A percentile compares a stretch with the other conserved stretches of the same genome.
Evolutionary conservation across 2,329 filamentous ascomycete genomes (phyloP).

Genomic region (Rutstroemia sp.): DNA sequence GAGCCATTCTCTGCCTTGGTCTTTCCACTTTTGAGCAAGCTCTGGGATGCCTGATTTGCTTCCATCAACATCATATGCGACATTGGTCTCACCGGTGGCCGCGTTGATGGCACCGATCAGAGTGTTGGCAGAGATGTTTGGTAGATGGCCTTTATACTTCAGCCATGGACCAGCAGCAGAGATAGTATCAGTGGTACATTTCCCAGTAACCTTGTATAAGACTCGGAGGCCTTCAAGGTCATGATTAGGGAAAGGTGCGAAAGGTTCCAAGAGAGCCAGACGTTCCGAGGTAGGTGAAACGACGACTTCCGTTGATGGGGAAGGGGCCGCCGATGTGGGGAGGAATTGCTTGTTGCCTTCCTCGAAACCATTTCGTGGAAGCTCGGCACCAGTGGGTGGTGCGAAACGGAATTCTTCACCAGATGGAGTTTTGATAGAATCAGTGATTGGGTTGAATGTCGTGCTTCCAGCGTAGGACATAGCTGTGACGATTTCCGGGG

Average conservation of each 20-base stretch:
- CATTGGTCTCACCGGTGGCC: constrained; percentile 86
- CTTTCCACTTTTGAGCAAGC: constrained; percentile 77
- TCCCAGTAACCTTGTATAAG: constrained; percentile 92
- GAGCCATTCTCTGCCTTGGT: constrained; percentile 70
- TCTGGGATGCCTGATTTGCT: constrained; percentile 73
- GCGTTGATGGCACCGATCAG: constrained; percentile 92
- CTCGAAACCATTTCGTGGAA: constrained; percentile 61
- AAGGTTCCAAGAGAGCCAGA: constrained; percentile 85
- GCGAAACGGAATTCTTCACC: constrained; percentile 81
- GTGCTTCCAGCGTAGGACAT: constrained; percentile 90
- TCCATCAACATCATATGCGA: constrained; percentile 80
- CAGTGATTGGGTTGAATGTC: constrained; percentile 93
- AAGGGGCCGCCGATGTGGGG: constrained; percentile 64
- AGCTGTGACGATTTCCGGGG: constrained; percentile 91
- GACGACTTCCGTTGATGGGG: constrained; percentile 62
- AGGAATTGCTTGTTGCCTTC: constrained; percentile 67
- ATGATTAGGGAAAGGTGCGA: constrained; percentile 68
- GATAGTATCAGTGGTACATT: constrained; percentile 98
- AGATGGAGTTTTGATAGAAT: constrained; percentile 70
- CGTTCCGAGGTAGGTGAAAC: constrained; percentile 85
- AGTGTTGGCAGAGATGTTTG: constrained; percentile 97
- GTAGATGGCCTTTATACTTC: constrained; percentile 98
- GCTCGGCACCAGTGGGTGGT: constrained; percentile 64
- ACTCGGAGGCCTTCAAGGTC: constrained; percentile 76
- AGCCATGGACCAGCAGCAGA: constrained; percentile 95